phyloP scores from a whole-genome alignment of 257 asterid genomes.

The Solanum lycopersicoides region DNA sequence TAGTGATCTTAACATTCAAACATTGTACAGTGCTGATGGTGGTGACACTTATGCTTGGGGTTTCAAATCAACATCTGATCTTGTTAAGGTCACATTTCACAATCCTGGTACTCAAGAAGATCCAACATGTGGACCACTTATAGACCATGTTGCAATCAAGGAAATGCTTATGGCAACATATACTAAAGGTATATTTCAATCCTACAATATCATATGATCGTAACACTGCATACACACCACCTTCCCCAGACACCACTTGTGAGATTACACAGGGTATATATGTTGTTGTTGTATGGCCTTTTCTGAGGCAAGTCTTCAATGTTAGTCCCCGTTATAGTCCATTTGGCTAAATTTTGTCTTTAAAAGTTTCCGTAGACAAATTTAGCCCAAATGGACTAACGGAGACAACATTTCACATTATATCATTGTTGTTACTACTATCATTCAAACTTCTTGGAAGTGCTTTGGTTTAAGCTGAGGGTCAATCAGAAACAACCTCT shows the following conservation, averaged over 20 bases:
- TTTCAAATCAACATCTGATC: constrained; percentile 35
- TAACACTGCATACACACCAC: background rate
- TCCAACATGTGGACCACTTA: constrained; percentile 68
- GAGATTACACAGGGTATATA: background rate
- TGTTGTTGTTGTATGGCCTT: background rate
- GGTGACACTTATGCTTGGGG: constrained; percentile 83
- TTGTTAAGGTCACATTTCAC: constrained; percentile 57
- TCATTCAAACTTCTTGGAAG: background rate
- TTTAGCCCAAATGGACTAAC: background rate
- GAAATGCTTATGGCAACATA: constrained; percentile 27
- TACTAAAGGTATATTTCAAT: constrained; percentile 27
- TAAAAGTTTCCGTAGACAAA: background rate
- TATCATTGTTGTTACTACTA: background rate
- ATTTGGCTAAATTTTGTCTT: background rate
- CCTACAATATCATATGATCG: background rate
- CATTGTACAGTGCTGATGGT: constrained; percentile 59
- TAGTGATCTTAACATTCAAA: constrained; percentile 62
- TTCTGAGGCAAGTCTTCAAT: background rate
- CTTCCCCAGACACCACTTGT: background rate
- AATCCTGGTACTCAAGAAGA: constrained; percentile 72
- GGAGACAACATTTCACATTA: background rate
- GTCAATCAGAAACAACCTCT: background rate
- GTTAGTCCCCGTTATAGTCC: background rate
- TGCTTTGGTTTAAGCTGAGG: background rate
- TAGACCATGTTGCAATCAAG: constrained; percentile 73